Percentiles rank a stretch among this genome's conserved stretches.
Evolutionary conservation across 805 yeast genomes (phyloP).

Genomic region (Spathaspora passalidarum): DNA sequence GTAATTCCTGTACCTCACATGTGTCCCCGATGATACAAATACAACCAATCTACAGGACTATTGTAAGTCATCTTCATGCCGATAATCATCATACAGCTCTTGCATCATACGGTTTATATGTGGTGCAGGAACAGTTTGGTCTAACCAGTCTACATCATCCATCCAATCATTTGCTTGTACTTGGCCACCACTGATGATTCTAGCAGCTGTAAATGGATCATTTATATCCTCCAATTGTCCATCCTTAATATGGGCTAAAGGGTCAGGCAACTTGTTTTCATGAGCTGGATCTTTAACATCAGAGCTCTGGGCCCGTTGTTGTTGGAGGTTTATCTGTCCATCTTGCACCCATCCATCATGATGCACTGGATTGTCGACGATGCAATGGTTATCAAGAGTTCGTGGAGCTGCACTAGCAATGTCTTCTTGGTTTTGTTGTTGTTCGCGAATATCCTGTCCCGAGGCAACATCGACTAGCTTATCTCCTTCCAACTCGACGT

Average conservation of each 20-base stretch:
- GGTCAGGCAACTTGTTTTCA: constrained; percentile 36
- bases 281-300: background rate
- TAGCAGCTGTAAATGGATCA: constrained; percentile 38
- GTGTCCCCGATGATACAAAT: constrained; percentile 6
- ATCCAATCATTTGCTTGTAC: constrained; percentile 33
- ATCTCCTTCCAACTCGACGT: constrained; percentile 40
- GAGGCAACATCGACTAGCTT: constrained; percentile 28
- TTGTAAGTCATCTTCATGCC: constrained; percentile 35
- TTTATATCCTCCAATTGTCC: constrained; percentile 30
- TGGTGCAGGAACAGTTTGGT: constrained; percentile 5
- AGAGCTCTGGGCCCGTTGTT: constrained; percentile 2
- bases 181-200: constrained; percentile 40
- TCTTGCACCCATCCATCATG: background rate
- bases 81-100: constrained; percentile 41
- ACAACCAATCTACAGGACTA: constrained; percentile 5
- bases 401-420: background rate
- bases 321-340: background rate
- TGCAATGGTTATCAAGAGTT: background rate
- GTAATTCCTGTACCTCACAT: background rate
- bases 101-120: constrained; percentile 29
- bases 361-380: background rate
- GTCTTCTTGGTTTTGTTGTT: background rate
- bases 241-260: constrained; percentile 40
- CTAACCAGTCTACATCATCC: constrained; percentile 22
- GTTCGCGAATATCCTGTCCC: constrained; percentile 33